Conservation (phyloP, 2,329 filamentous ascomycete genomes). For the Claviceps monticola region DNA sequence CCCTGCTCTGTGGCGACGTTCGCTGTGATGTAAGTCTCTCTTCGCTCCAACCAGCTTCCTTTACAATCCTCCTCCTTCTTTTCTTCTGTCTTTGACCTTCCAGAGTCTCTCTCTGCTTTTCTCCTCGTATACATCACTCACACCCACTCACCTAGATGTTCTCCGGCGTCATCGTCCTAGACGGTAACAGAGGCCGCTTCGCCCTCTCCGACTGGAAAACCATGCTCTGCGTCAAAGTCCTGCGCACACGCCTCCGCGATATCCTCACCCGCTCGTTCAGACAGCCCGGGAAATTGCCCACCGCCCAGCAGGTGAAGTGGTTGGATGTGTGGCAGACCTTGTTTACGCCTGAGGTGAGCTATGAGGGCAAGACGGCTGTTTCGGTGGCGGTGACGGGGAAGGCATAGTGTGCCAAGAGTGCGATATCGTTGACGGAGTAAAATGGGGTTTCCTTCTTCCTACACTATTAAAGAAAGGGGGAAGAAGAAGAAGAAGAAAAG, state of each 20-base stretch:
- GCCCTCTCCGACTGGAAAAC: conserved; percentile 79
- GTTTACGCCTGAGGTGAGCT: conserved; percentile 39
- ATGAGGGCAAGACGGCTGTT: conserved; percentile 17
- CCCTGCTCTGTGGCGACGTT: conserved; percentile 75
- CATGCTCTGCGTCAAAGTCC: conserved; percentile 73
- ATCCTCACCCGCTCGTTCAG: conserved; percentile 60
- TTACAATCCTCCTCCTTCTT: background rate
- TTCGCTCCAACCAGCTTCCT: background rate
- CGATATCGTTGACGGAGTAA: background rate
- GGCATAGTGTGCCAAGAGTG: conserved; percentile 11
- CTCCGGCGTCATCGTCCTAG: conserved; percentile 72
- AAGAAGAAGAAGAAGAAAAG: background rate
- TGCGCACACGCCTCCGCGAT: conserved; percentile 61
- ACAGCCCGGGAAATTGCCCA: conserved; percentile 46
- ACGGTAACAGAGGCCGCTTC: conserved; percentile 77
- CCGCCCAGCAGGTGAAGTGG: conserved; percentile 58
- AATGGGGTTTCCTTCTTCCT: no score
- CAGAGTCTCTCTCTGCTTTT: background rate
- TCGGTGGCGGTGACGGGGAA: conserved; percentile 14
- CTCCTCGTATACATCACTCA: background rate
- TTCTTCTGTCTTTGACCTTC: no score
- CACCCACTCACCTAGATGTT: conserved; percentile 45
- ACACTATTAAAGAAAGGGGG: background rate
- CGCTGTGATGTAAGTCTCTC: conserved; percentile 56
- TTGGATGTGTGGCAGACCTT: conserved; percentile 60